Conservation (phyloP, 805 yeast genomes). For the Kodamaea nitidulidarum region DNA sequence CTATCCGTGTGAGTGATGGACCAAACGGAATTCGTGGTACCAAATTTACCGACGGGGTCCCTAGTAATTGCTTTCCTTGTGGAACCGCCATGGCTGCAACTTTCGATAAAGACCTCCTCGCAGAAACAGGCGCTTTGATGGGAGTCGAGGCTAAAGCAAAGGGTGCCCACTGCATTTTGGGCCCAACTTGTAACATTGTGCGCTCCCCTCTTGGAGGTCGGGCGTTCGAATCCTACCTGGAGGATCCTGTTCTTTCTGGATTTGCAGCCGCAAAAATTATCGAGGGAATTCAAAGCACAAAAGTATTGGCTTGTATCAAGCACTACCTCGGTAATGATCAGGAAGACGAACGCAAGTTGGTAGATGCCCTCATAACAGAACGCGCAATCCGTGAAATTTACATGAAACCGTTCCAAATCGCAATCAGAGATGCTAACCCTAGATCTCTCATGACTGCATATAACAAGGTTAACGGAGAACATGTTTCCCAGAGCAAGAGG, state of each 20-base stretch:
- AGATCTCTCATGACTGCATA: constrained; percentile 58
- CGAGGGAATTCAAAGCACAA: constrained; percentile 50
- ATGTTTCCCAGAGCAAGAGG: constrained; percentile 45
- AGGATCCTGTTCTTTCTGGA: constrained; percentile 52
- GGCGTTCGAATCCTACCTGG: constrained; percentile 59
- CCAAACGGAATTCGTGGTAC: constrained; percentile 66
- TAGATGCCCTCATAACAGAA: constrained; percentile 49
- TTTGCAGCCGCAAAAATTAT: constrained; percentile 47
- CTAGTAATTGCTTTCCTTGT: constrained; percentile 57
- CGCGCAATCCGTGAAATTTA: constrained; percentile 65
- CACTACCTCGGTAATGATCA: constrained; percentile 63
- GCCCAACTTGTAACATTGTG: constrained; percentile 48
- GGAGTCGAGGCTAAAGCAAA: constrained; percentile 53
- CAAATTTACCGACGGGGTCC: constrained; percentile 46
- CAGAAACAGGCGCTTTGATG: constrained; percentile 48
- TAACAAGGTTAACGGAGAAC: constrained; percentile 60
- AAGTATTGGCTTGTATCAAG: constrained; percentile 54
- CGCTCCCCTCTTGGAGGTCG: constrained; percentile 60
- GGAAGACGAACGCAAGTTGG: constrained; percentile 50
- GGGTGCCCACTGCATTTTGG: constrained; percentile 48
- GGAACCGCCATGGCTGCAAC: constrained; percentile 60
- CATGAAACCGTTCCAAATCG: constrained; percentile 60
- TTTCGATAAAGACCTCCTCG: constrained; percentile 47
- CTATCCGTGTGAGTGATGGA: constrained; percentile 42
- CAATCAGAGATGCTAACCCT: constrained; percentile 50